Evolutionary conservation across 176 grass and related monocot species (phyloP), one percentile per base, ranked within the genome.

Genomic region (Lolium rigidum): DNA sequence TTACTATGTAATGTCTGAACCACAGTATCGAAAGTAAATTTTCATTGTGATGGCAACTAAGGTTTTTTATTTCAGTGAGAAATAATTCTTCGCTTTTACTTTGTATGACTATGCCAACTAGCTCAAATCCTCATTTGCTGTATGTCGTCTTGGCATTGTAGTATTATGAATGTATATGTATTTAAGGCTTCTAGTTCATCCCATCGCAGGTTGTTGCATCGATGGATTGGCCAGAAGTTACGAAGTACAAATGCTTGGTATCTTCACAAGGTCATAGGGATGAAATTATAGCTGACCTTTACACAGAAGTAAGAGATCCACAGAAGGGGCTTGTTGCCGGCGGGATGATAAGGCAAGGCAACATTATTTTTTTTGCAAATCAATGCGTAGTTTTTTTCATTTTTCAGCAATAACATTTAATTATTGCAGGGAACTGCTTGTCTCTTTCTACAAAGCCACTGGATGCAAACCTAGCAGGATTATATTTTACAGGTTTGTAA

Each of bases 221-320:
- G 1, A 95, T 94, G 77, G 93, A 95, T 91, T 95, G 96, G 96
- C 93, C 93, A n/a, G 69, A 85, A 86, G 90, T 92, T 41, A 88
- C 93, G 9, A 98, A 82, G 61, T 98, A 98, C 81, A 95, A 76
- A 62, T 94, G 93, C 46, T 87, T 95, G 49, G 84, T 98, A 21
- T 94, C 87, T 86, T 91, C 93, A 21, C 96, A 95, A 87, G 31
- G 47, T 57, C 91, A 84, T 41, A 90, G 93, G 44, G 26, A 94
- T 41, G 96, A 94, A 61, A 94, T 95, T 26, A 98, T 98, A 54
- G 10, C 74, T 74, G 82, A 94, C 76, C 84, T 98, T 78, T 98
- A 79, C 83, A 90, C 80, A 6, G 70, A 92, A 54, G 83, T 9
- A 35, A 86, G 44, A 11, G 92, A 95, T 88, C 65, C 92, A 57